Base-by-base conservation (phyloP, 1,139 yeast genomes). In the Kurtzmaniella natalensis region DNA sequence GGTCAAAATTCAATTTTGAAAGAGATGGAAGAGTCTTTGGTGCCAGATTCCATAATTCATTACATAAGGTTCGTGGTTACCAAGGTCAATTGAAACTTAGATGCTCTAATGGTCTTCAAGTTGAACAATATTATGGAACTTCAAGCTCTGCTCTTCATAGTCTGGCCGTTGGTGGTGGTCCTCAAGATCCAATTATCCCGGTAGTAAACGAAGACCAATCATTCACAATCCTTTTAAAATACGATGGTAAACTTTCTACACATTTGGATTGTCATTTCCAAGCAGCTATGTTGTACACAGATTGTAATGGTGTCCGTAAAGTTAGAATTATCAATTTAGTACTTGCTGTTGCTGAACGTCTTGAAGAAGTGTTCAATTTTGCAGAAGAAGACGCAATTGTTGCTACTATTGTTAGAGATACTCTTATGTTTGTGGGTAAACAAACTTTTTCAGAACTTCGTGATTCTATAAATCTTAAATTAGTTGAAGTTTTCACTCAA, bases 181-280 rank as follows among this genome's bases (percentile, higher is more conserved):
- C 53, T 14, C 57, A 55, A 18, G 95, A 86, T 45, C 94, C 95
- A 3, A 59, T 64, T n/a, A 57, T 88, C 18, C 89, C 96, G 0
- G 61, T 76, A 5, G 59, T 89, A 15, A 71, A 73, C 30, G 70
- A 72, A 14, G 81, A 84, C 46, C 82, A 85, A 31, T 70, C 84
- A 2, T 59, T 87, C 38, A 82, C 87, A 4, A 79, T 86, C 2
- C 67, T 86, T 34, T 77, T 92, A 47, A 71, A 70, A 35, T 83
- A 86, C 48, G 96, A 88, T 51, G 89, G 88, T 1, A 79, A 76
- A 41, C 68, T 94, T 30, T 76, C 80, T 38, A 67, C 84, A 3
- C 78, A 78, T 39, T 70, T 74, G 25, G 96, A 87, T 54, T 86
- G 88, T 27, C 94, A 87, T 55, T 87, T 89, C 66, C 99, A 92